These are phyloP conservation scores for Fusarium sp. DNA, from an alignment of 2,329 filamentous ascomycete species.

Conservation along the genomic window DNA sequence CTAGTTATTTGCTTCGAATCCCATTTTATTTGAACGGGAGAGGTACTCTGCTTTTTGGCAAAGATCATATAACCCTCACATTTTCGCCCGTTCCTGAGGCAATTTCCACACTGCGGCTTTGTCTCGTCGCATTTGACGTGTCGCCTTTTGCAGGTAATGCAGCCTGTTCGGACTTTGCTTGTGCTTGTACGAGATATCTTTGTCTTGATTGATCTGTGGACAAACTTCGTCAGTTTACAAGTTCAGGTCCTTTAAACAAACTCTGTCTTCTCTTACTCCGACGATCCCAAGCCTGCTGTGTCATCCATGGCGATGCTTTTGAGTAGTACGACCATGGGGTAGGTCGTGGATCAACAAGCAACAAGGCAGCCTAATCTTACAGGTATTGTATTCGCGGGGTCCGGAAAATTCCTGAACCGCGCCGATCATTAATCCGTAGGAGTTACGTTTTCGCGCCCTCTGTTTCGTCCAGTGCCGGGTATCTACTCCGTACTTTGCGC, in stretches of 20 bases:
- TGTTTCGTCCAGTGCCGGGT: too few relatives aligned
- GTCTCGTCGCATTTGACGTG: slow-evolving; percentile 44
- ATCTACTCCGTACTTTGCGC: not conserved
- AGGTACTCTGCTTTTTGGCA: slow-evolving; percentile 2
- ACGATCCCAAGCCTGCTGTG: not conserved
- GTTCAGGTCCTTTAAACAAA: too few relatives aligned
- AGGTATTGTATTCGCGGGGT: slow-evolving; percentile 6
- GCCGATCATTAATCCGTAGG: slow-evolving; percentile 13
- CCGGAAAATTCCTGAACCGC: slow-evolving; percentile 1
- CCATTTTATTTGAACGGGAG: slow-evolving; percentile 40
- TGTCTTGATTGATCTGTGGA: not conserved
- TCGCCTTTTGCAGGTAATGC: slow-evolving; percentile 44
- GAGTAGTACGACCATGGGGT: not conserved
- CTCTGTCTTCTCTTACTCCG: not conserved
- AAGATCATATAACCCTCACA: slow-evolving; percentile 34
- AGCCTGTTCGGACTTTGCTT: slow-evolving; percentile 40
- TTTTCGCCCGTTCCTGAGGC: slow-evolving; percentile 22
- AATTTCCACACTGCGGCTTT: slow-evolving; percentile 35
- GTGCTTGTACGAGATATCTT: slow-evolving; percentile 41
- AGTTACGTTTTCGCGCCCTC: too few relatives aligned
- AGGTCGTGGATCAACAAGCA: not conserved
- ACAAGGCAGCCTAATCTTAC: not conserved
- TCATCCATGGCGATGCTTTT: not conserved
- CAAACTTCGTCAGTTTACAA: not conserved
- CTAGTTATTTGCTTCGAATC: slow-evolving; percentile 37